Conservation (phyloP, 2,329 filamentous ascomycete species). For the Monosporascus sp. region DNA sequence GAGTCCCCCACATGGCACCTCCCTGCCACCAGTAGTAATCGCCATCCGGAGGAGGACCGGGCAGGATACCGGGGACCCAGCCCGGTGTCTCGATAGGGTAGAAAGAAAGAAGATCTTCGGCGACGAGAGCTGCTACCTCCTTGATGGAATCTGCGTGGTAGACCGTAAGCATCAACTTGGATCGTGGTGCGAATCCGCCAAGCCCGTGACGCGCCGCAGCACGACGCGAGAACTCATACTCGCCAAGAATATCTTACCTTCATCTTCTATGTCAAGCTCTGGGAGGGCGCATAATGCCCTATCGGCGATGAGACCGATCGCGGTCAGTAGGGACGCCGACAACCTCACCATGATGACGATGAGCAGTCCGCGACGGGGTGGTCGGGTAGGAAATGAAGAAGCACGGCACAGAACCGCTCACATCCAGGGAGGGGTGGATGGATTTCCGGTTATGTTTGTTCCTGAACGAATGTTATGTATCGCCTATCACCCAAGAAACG, state of each 20-base stretch:
- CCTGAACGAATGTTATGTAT: conserved; percentile 1
- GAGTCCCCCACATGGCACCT: conserved; percentile 61
- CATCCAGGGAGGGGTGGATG: not conserved
- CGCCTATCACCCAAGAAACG: conserved; percentile 1
- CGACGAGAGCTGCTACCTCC: conserved; percentile 39
- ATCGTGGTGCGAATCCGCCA: too few relatives aligned
- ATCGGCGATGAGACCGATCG: conserved; percentile 6
- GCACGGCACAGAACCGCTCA: not conserved
- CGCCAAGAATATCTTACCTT: conserved; percentile 2
- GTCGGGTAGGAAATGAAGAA: not conserved
- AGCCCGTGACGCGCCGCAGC: too few relatives aligned
- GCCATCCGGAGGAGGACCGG: conserved; percentile 47
- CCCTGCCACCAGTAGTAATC: conserved; percentile 74
- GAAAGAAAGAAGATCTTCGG: conserved; percentile 44
- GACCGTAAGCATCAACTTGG: not conserved
- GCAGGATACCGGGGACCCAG: conserved; percentile 50
- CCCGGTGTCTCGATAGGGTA: conserved; percentile 48
- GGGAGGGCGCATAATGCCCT: conserved; percentile 7
- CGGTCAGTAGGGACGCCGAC: conserved; percentile 6
- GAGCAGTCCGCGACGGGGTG: too few relatives aligned
- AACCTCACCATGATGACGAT: conserved; percentile 17
- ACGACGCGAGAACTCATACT: too few relatives aligned
- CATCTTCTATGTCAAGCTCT: conserved; percentile 9
- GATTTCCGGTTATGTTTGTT: too few relatives aligned
- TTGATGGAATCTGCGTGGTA: conserved; percentile 37